Conservation (phyloP, 805 yeast genomes). For the Kodamaea leandrae region DNA sequence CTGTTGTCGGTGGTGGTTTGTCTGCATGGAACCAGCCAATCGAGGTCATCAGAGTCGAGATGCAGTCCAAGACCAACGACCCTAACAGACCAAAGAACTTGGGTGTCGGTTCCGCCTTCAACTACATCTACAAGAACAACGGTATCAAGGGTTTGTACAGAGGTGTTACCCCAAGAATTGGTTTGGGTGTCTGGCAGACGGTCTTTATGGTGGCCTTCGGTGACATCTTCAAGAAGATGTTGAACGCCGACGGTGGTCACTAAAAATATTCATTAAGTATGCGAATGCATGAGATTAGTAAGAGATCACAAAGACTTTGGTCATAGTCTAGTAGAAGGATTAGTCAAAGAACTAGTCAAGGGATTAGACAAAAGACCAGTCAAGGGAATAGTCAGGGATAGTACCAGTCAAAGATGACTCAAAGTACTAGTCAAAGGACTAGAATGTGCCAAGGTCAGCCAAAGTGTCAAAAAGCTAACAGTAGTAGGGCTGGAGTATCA, state of each 20-base stretch:
- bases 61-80: conserved; percentile 93
- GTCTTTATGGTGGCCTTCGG: conserved; percentile 98
- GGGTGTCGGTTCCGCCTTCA: conserved; percentile 71
- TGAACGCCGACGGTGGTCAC: conserved; percentile 43
- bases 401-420: too few species aligned
- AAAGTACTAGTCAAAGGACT: too few species aligned
- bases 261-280: conserved; percentile 13
- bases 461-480: too few species aligned
- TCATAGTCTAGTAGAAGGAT: too few species aligned
- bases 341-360: too few species aligned
- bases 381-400: too few species aligned
- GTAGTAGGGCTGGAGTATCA: too few species aligned
- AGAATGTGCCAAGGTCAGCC: too few species aligned
- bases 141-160: conserved; percentile 91
- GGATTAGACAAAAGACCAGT: too few species aligned
- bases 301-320: too few species aligned
- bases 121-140: conserved; percentile 75
- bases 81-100: conserved; percentile 94
- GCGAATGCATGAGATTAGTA: not conserved
- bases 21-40: conserved; percentile 99
- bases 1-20: conserved; percentile 94
- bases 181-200: conserved; percentile 97
- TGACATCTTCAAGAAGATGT: conserved; percentile 58
- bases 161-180: conserved; percentile 97
- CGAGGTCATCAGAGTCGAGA: conserved; percentile 95